Evolutionary conservation across 345 rosid genomes (phyloP), one percentile per base, ranked within the genome.

Genomic region (Pistacia vera): DNA sequence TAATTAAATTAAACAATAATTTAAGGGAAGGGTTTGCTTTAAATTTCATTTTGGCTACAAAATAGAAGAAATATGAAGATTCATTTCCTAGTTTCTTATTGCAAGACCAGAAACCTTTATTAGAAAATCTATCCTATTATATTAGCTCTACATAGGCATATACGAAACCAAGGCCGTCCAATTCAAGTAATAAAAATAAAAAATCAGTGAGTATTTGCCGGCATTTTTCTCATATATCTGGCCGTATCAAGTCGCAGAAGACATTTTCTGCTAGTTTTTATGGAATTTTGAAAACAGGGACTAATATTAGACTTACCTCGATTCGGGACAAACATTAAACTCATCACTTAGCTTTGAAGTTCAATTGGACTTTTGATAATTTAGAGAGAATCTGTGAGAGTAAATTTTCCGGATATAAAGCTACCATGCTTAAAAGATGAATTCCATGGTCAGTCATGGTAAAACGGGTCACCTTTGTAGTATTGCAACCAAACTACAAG

Each of bases 341-440:
- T n/a, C n/a, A n/a, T n/a, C n/a, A n/a, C n/a, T n/a, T n/a, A n/a
- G n/a, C n/a, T n/a, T n/a, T n/a, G n/a, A n/a, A n/a, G n/a, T n/a
- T n/a, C n/a, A n/a, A n/a, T n/a, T n/a, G n/a, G n/a, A n/a, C 17
- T 38, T 58, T 11, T 68, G 68, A 44, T 25, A 62, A 57, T 28
- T 49, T 38, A 65, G 52, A 62, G 55, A 66, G 72, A 79, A 25
- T 4, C 13, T 22, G 28, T n/a, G n/a, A 79, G 56, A 52, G 13
- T 48, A 68, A 51, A 78, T 60, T 75, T 51, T 75, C 41, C 62
- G 66, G 84, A 70, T 68, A 70, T 61, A 78, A 74, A 78, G 79
- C 72, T 13, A 52, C 38, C n/a, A 13, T 18, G 52, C 71, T 55
- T 75, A 59, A 22, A 38, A 70, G 65, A 62, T 60, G 51, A 58